Evolutionary conservation across 306 rosid genomes (phyloP).

Genomic region (Biancaea sappan): DNA sequence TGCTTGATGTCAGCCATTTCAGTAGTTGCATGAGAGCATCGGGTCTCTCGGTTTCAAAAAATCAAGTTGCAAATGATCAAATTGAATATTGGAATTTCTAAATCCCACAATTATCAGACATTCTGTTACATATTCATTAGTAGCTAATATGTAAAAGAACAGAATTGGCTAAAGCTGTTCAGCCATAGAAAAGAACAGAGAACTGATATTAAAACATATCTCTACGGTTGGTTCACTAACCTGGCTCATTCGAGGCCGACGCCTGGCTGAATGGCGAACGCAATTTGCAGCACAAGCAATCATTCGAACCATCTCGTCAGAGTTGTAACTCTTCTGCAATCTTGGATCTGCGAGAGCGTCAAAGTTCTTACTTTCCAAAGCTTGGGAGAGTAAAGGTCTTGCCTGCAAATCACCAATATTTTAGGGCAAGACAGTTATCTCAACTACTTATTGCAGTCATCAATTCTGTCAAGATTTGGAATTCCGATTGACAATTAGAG

Average conservation of each 20-base stretch:
- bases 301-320: constrained; percentile 57
- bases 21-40: neutral
- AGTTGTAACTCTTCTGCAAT: constrained; percentile 52
- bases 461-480: neutral
- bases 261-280: constrained; percentile 56
- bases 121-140: neutral
- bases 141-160: no score
- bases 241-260: constrained; percentile 70
- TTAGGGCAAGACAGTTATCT: neutral
- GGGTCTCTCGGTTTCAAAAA: constrained; percentile 1
- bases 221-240: constrained; percentile 38
- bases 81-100: constrained; percentile 2
- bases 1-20: constrained; percentile 25
- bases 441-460: neutral
- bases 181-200: neutral
- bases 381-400: constrained; percentile 66
- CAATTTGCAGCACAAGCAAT: constrained; percentile 62
- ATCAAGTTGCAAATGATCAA: neutral
- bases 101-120: neutral
- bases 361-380: constrained; percentile 51
- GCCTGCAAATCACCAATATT: constrained; percentile 49
- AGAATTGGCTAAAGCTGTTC: neutral
- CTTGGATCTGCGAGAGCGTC: constrained; percentile 49
- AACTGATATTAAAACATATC: neutral
- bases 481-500: constrained; percentile 8